Evolutionary conservation across 108 stramenopile genomes (phyloP).

Genomic region (Fragilaria radians): DNA sequence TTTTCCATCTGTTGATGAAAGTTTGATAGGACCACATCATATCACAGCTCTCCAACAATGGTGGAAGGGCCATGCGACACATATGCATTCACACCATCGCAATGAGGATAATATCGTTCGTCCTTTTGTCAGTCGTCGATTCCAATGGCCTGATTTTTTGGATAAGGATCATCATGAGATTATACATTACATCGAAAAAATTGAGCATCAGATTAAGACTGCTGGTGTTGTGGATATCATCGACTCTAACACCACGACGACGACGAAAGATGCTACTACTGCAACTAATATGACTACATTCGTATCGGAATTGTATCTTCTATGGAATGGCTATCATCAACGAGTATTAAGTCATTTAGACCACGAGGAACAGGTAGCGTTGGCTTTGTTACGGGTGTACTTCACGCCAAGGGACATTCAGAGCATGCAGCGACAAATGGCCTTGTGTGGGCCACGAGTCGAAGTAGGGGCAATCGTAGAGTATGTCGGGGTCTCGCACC

Average conservation of each 20-base stretch:
- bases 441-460: not conserved
- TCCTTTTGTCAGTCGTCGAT: not conserved
- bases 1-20: too few species aligned
- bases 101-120: not conserved
- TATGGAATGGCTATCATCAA: not conserved
- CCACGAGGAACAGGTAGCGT: not conserved
- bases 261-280: not conserved
- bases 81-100: constrained; percentile 1
- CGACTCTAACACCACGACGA: not conserved
- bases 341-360: not conserved
- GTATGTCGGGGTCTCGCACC: not conserved
- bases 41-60: not conserved
- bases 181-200: not conserved
- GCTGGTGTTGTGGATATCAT: not conserved
- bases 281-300: not conserved
- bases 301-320: not conserved
- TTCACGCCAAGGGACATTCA: not conserved
- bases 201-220: not conserved
- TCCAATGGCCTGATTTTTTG: not conserved
- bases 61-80: not conserved
- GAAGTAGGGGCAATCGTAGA: not conserved
- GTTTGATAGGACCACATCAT: too few species aligned
- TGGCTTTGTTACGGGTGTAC: not conserved
- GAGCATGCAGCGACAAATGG: not conserved
- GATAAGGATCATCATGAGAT: not conserved